Conservation (phyloP, 805 yeast genomes). For the Ogataea corticis region DNA sequence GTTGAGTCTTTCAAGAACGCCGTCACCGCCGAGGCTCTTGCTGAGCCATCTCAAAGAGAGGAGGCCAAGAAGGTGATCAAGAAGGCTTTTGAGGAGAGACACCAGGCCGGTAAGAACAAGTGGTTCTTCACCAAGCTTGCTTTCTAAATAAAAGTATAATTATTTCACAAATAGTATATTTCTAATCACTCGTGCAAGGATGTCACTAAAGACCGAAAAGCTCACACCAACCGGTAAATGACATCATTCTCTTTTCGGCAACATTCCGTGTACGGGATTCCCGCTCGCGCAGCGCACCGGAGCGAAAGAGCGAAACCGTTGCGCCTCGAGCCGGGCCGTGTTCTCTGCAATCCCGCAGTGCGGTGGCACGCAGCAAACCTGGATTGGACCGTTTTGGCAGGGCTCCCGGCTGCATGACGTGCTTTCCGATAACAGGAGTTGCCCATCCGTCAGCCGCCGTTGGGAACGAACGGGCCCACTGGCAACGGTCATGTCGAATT, state of each 20-base stretch:
- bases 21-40: constrained; percentile 90
- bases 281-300: no score
- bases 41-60: constrained; percentile 97
- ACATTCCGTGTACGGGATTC: no score
- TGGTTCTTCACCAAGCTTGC: constrained; percentile 96
- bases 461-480: no score
- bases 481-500: no score
- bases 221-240: neutral
- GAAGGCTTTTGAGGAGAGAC: constrained; percentile 99
- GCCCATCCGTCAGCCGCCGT: no score
- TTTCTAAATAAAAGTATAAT: constrained; percentile 31
- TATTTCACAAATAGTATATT: constrained; percentile 16
- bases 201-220: neutral
- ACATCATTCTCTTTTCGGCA: neutral
- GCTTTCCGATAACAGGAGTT: no score
- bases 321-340: no score
- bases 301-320: no score
- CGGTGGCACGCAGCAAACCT: no score
- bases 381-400: no score
- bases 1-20: constrained; percentile 92
- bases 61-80: constrained; percentile 99
- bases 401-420: no score
- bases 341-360: no score
- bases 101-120: constrained; percentile 99
- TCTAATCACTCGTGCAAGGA: constrained; percentile 12